Evolutionary conservation across 164 flowering plant species (phyloP).

Genomic region (Piper betle): DNA sequence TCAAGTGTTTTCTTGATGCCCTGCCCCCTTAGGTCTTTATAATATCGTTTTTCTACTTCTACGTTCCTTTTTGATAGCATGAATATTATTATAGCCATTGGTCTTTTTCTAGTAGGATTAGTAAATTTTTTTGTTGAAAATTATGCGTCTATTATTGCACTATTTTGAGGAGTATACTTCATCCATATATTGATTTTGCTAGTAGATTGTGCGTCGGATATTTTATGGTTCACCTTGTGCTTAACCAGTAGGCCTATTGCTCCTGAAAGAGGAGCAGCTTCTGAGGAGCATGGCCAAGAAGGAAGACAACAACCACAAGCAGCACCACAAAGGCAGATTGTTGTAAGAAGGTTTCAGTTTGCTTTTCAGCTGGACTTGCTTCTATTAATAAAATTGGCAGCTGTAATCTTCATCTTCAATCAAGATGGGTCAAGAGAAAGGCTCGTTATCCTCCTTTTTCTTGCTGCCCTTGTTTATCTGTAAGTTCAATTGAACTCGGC

Average conservation of each 20-base stretch:
- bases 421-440: constrained; percentile 97
- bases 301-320: constrained; percentile 35
- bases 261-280: constrained; percentile 31
- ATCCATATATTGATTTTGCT: no score
- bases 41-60: no score
- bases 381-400: constrained; percentile 84
- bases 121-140: no score
- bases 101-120: no score
- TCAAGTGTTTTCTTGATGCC: no score
- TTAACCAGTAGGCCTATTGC: constrained; percentile 30
- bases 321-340: constrained; percentile 58
- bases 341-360: constrained; percentile 79
- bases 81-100: no score
- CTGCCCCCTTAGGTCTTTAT: no score
- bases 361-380: constrained; percentile 82
- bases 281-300: constrained; percentile 52
- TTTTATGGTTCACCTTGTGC: not conserved
- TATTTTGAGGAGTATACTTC: no score
- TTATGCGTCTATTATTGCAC: no score
- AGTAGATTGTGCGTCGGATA: no score
- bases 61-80: no score
- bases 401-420: constrained; percentile 78
- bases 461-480: constrained; percentile 73
- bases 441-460: constrained; percentile 65
- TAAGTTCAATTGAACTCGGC: constrained; percentile 22